Percentiles rank a stretch among this genome's conserved stretches.
Evolutionary conservation across 345 rosid species (phyloP).

Genomic region (Moringa oleifera): DNA sequence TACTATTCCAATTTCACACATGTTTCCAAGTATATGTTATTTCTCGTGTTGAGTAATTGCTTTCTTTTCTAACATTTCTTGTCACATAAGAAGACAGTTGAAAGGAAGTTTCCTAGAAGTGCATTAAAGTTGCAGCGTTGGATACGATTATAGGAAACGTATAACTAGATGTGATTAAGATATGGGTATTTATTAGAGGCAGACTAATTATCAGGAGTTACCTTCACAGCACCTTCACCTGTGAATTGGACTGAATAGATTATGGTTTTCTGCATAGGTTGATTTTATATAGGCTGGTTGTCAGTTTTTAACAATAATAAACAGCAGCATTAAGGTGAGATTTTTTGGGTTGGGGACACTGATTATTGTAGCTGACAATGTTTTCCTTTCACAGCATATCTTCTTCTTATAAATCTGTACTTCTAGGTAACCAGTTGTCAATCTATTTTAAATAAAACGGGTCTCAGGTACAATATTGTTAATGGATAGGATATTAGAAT

Average conservation of each 20-base stretch:
- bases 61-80: conserved; percentile 4
- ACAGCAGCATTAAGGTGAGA: conserved; percentile 3
- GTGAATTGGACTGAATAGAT: neutral
- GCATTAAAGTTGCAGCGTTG: conserved; percentile 8
- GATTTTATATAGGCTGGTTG: neutral
- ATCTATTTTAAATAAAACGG: neutral
- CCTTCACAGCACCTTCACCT: too few species aligned
- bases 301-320: neutral
- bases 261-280: too few species aligned
- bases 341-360: conserved; percentile 8
- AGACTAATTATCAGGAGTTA: neutral
- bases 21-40: neutral
- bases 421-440: neutral
- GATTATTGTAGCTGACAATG: conserved; percentile 8
- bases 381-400: conserved; percentile 13
- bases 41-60: conserved; percentile 6
- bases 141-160: too few species aligned
- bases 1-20: conserved; percentile 8
- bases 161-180: neutral
- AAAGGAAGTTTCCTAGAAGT: conserved; percentile 24
- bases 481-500: too few species aligned
- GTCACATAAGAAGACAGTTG: conserved; percentile 1
- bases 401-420: conserved; percentile 3
- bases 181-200: too few species aligned
- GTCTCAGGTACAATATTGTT: too few species aligned